Base-by-base conservation (phyloP, 2,329 filamentous ascomycete species). In the Ophiosphaerella narmari region DNA sequence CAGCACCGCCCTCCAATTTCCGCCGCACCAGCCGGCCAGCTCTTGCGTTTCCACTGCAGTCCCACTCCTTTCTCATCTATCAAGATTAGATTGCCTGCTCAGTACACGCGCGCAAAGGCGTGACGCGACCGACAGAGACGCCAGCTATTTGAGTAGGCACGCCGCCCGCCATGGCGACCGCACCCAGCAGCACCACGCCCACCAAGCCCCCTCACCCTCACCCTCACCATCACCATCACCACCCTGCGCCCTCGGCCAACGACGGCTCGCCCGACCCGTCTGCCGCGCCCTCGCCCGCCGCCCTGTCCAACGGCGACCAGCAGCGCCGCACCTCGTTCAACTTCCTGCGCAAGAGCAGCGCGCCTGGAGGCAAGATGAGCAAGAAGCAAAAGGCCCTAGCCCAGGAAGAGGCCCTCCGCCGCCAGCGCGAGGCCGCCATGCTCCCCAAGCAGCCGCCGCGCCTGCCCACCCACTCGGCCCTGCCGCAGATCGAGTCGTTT, bases 361-460 rank as follows among this genome's bases (percentile, higher is more conserved):
- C 44, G 23, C 61, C 70, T 1, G 62, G 65, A 34, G 52, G 65
- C 66, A 74, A 72, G 59, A 74, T 75, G 72, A 85, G 81, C 73
- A 87, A 85, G 77, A 79, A 78, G 66, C 80, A 84, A 73, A 82
- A 74, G 68, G 75, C 71, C 48, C 77, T 74, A 33, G 70, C 67
- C 53, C 72, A 76, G 54, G 77, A 82, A 63, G 82, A 85, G 62
- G 77, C 79, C 43, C 66, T 81, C 53, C 78, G 80, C 63, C 79
- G 78, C 60, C 80, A 83, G 68, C 79, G 80, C 42, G 82, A 84
- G 66, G 78, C 77, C 50, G 76, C 80, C 48, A 70, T 77, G 53
- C 78, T 86, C 34, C 80, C 84, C 36, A 79, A 80, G 65, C 78
- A 80, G 42, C 83, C 86, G 48, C 86, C 86, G 50, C 82, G 81